Percentiles rank a stretch among this genome's conserved stretches.
These are phyloP conservation scores for Malassezia obtusa DNA, from an alignment of 1,284 basidiomycete genomes.

Conservation along the genomic window DNA sequence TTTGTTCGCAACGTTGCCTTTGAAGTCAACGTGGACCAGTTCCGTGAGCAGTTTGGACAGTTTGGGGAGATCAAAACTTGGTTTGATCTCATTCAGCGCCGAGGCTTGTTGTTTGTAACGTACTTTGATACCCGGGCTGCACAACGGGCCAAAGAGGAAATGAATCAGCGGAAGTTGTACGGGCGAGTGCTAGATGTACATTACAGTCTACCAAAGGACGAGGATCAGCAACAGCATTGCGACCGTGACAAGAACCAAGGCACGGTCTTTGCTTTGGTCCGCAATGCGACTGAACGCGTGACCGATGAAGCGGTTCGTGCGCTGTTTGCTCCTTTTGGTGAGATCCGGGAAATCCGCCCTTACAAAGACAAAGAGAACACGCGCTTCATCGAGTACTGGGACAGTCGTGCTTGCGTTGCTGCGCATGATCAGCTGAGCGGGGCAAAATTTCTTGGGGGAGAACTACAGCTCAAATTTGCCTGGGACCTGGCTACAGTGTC, in stretches of 20 bases:
- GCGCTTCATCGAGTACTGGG: conserved; percentile 25
- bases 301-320: conserved; percentile 72
- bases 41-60: conserved; percentile 71
- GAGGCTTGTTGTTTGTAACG: conserved; percentile 95
- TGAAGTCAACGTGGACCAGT: conserved; percentile 6
- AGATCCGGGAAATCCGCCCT: conserved; percentile 65
- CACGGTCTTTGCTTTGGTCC: conserved; percentile 66
- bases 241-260: conserved; percentile 87
- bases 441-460: conserved; percentile 68
- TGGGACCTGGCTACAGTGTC: conserved; percentile 58
- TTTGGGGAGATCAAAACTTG: conserved; percentile 93
- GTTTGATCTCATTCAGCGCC: conserved; percentile 82
- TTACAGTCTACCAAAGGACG: conserved; percentile 76
- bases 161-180: conserved; percentile 48
- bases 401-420: conserved; percentile 57
- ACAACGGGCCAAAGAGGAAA: conserved; percentile 71
- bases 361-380: conserved; percentile 28
- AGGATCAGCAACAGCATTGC: conserved; percentile 64
- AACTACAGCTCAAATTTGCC: conserved; percentile 75
- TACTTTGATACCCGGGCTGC: conserved; percentile 86
- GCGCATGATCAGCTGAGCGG: conserved; percentile 71
- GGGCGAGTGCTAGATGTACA: conserved; percentile 80
- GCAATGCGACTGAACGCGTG: conserved; percentile 60
- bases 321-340: conserved; percentile 76
- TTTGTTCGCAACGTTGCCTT: conserved; percentile 73